These are phyloP conservation scores for Spathaspora girioi DNA, from an alignment of 805 yeast species.

Conservation along the genomic window DNA sequence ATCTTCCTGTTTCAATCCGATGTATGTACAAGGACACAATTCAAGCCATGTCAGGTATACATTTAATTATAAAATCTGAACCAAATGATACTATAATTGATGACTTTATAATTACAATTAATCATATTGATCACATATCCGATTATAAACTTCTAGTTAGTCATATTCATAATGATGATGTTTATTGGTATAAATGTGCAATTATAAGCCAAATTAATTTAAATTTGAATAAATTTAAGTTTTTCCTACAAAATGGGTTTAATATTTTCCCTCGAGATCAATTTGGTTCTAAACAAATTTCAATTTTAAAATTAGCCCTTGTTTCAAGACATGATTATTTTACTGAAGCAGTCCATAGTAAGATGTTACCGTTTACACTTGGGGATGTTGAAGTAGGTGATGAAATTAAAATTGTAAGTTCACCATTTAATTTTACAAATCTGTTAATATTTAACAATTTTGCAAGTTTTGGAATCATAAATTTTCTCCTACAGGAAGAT, in stretches of 20 bases:
- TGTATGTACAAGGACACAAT: constrained; percentile 10
- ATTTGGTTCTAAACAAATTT: neutral
- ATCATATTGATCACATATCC: constrained; percentile 6
- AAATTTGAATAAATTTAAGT: constrained; percentile 2
- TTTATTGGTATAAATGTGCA: constrained; percentile 9
- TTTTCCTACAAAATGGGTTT: constrained; percentile 16
- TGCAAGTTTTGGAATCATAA: constrained; percentile 20
- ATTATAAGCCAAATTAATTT: neutral
- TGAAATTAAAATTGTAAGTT: constrained; percentile 14
- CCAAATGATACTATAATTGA: constrained; percentile 1
- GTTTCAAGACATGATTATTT: constrained; percentile 3
- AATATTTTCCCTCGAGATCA: constrained; percentile 15
- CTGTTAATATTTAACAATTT: constrained; percentile 25
- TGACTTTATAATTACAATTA: constrained; percentile 10
- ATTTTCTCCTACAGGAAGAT: constrained; percentile 15
- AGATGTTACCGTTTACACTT: neutral
- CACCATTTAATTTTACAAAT: constrained; percentile 30
- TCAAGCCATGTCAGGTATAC: constrained; percentile 18
- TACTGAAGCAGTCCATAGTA: neutral
- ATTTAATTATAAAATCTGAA: constrained; percentile 8
- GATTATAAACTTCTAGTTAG: constrained; percentile 3
- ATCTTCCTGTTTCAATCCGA: constrained; percentile 16
- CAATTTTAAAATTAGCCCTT: constrained; percentile 5
- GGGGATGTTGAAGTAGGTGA: constrained; percentile 6
- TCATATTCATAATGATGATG: constrained; percentile 1